A percentile compares a stretch with the other conserved stretches of the same genome.
Conservation (phyloP, 169 alveolate species). For the Cryptosporidium xiaoi region DNA sequence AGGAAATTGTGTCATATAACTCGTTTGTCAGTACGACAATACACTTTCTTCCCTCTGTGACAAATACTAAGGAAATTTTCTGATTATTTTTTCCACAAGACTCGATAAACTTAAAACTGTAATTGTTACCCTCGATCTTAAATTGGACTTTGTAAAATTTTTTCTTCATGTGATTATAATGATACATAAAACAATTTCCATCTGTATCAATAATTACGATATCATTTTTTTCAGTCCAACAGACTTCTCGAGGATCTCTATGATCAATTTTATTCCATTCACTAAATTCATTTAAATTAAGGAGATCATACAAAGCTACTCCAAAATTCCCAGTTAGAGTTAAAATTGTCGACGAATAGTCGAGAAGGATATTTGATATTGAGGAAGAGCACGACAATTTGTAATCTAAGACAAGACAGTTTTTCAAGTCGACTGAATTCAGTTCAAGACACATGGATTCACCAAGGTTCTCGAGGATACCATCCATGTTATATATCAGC, state of each 20-base stretch:
- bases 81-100: background rate
- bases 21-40: conserved; percentile 17
- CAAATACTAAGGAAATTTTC: conserved; percentile 20
- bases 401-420: background rate
- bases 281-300: background rate
- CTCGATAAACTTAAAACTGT: conserved; percentile 9
- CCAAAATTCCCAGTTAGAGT: background rate
- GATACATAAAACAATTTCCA: conserved; percentile 26
- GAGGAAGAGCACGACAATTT: background rate
- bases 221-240: conserved; percentile 47
- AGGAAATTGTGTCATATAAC: conserved; percentile 11
- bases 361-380: conserved; percentile 12
- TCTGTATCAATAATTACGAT: conserved; percentile 28
- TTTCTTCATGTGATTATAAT: background rate
- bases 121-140: background rate
- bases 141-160: conserved; percentile 6
- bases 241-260: background rate
- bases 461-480: background rate
- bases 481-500: conserved; percentile 11
- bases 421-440: background rate
- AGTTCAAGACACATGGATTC: conserved; percentile 13
- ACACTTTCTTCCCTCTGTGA: conserved; percentile 2
- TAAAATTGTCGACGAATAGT: conserved; percentile 37
- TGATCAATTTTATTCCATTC: conserved; percentile 37
- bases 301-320: conserved; percentile 22